These are phyloP conservation scores for Buddleja alternifolia DNA, from an alignment of 257 asterid genomes.

Conservation along the genomic window DNA sequence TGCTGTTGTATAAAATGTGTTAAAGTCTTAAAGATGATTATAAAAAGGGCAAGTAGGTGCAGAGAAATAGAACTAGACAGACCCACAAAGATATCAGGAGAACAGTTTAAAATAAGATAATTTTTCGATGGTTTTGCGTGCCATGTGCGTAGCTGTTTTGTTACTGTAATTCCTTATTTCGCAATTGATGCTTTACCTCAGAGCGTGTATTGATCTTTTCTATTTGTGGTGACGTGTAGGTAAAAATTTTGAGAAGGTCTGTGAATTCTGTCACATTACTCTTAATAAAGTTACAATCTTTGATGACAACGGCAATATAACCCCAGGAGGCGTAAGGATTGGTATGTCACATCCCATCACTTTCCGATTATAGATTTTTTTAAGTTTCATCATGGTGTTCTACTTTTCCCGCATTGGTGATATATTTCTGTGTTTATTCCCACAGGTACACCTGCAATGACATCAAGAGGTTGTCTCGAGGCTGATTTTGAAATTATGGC, in stretches of 20 bases:
- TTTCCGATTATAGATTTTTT: background rate
- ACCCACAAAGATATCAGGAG: background rate
- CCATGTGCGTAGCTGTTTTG: too few relatives aligned
- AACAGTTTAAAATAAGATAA: too few relatives aligned
- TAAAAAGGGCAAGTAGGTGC: background rate
- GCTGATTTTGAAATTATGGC: slow-evolving; percentile 80
- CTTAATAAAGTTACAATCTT: slow-evolving; percentile 78
- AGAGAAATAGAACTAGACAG: background rate
- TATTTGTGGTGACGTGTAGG: slow-evolving; percentile 48
- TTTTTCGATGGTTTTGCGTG: too few relatives aligned
- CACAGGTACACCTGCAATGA: slow-evolving; percentile 98
- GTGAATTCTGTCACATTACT: slow-evolving; percentile 84
- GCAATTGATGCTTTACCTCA: background rate
- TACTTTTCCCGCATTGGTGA: background rate
- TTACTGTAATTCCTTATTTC: too few relatives aligned
- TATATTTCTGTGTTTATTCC: slow-evolving; percentile 3
- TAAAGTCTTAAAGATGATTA: background rate
- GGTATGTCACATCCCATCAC: slow-evolving; percentile 50
- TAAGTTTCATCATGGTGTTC: slow-evolving; percentile 14
- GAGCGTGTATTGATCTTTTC: slow-evolving; percentile 11
- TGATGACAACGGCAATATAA: slow-evolving; percentile 82
- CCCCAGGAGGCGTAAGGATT: slow-evolving; percentile 86
- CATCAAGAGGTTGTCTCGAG: slow-evolving; percentile 93
- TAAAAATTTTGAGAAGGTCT: slow-evolving; percentile 79
- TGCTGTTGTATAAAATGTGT: background rate